phyloP scores from a whole-genome alignment of 495 filamentous ascomycete genomes.

The Entonaema liquescens region DNA sequence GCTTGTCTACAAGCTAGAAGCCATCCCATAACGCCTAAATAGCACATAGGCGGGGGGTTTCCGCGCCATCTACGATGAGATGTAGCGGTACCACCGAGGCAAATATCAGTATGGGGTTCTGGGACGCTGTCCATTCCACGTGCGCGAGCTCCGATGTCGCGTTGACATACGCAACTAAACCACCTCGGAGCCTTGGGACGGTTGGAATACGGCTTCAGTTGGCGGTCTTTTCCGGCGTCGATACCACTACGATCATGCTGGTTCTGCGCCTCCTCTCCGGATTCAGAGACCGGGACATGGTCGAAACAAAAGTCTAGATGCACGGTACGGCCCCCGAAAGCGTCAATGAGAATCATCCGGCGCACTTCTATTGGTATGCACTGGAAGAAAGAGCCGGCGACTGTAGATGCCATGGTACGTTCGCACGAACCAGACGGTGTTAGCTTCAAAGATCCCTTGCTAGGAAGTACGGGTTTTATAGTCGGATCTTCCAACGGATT shows the following conservation, averaged over 20 bases:
- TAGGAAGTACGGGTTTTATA: neutral
- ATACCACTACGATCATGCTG: too few relatives aligned
- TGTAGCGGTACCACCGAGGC: neutral
- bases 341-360: neutral
- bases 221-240: neutral
- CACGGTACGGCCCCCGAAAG: neutral
- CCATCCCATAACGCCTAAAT: neutral
- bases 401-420: neutral
- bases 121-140: neutral
- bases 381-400: neutral
- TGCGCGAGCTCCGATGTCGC: neutral
- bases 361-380: neutral
- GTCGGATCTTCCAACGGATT: neutral
- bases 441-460: neutral
- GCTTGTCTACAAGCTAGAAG: neutral
- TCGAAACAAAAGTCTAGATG: neutral
- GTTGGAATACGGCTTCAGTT: neutral
- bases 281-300: neutral
- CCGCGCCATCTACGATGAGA: neutral
- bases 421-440: neutral
- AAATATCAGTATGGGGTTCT: neutral
- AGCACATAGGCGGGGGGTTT: neutral
- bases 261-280: neutral
- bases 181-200: neutral
- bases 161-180: neutral